phyloP scores from a whole-genome alignment of 2,329 filamentous ascomycete species.

The Epichloe scottii region DNA sequence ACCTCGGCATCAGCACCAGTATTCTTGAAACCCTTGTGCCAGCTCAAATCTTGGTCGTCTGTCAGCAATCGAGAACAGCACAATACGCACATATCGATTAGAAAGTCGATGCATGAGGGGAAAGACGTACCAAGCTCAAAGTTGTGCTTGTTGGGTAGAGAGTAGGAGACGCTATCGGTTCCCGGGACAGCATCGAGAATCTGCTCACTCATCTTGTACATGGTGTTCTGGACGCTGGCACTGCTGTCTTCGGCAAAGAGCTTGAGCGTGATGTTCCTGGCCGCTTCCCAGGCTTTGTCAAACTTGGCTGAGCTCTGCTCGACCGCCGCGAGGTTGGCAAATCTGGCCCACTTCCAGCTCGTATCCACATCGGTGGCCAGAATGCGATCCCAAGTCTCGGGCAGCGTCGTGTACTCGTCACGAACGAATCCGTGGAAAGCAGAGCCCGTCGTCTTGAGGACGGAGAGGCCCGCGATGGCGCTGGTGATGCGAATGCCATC shows the following conservation, averaged over 20 bases:
- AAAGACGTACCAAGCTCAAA: conserved; percentile 72
- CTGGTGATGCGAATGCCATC: conserved; percentile 65
- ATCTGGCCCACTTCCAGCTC: conserved; percentile 71
- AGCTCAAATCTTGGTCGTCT: conserved; percentile 60
- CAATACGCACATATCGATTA: neutral
- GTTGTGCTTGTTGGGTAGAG: conserved; percentile 96
- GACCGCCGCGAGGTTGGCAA: conserved; percentile 55
- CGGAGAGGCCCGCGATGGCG: conserved; percentile 67
- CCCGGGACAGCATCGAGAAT: conserved; percentile 67
- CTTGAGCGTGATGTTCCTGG: conserved; percentile 77
- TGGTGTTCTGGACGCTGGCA: conserved; percentile 88
- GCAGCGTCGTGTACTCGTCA: conserved; percentile 84
- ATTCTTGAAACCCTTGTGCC: conserved; percentile 93
- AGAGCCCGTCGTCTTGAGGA: conserved; percentile 93
- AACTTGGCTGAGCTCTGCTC: conserved; percentile 53
- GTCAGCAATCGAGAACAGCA: neutral
- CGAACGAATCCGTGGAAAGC: conserved; percentile 90
- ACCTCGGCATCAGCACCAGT: conserved; percentile 93
- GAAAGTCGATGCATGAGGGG: neutral
- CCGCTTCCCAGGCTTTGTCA: conserved; percentile 63
- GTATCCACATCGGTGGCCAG: conserved; percentile 87
- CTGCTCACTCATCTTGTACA: conserved; percentile 95
- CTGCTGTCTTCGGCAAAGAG: conserved; percentile 84
- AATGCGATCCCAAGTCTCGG: conserved; percentile 89
- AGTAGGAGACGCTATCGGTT: conserved; percentile 64